Percentiles rank a stretch among this genome's conserved stretches.
phyloP scores from a whole-genome alignment of 2,329 filamentous ascomycete genomes.

The Ceratocystis smalleyi region DNA sequence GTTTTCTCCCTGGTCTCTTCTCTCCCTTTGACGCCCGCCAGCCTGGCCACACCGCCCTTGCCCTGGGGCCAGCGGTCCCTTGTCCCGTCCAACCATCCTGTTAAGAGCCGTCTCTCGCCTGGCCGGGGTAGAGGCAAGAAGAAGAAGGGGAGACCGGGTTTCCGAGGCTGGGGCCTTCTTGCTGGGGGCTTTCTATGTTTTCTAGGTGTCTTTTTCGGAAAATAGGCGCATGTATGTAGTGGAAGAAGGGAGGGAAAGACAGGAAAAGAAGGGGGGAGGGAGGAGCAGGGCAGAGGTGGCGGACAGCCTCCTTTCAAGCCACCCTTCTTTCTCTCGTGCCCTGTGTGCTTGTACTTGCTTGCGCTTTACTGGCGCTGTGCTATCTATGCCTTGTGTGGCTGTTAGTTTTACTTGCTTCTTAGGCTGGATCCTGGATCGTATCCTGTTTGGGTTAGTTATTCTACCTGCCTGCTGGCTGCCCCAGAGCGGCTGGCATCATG shows the following conservation, averaged over 20 bases:
- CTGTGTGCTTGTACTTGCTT: background rate
- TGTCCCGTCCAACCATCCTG: background rate
- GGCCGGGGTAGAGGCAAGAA: background rate
- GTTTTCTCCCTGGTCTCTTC: no score
- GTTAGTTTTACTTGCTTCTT: no score
- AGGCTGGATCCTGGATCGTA: background rate
- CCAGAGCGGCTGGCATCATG: background rate
- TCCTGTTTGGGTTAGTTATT: background rate
- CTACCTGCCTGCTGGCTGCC: background rate
- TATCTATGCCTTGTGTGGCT: no score
- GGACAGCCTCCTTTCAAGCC: no score
- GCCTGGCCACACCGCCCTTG: background rate
- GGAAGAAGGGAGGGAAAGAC: background rate
- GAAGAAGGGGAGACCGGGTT: background rate
- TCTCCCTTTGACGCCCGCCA: background rate
- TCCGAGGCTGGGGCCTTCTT: background rate
- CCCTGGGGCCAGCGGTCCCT: background rate
- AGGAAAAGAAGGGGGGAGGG: background rate
- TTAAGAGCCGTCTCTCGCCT: background rate
- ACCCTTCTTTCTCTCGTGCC: background rate
- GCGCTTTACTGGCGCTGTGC: no score
- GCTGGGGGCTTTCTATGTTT: background rate
- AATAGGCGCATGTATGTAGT: background rate
- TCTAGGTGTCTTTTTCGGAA: background rate
- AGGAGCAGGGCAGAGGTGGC: no score